Conservation (phyloP, 1,284 basidiomycete genomes). For the Ganoderma sinense region DNA sequence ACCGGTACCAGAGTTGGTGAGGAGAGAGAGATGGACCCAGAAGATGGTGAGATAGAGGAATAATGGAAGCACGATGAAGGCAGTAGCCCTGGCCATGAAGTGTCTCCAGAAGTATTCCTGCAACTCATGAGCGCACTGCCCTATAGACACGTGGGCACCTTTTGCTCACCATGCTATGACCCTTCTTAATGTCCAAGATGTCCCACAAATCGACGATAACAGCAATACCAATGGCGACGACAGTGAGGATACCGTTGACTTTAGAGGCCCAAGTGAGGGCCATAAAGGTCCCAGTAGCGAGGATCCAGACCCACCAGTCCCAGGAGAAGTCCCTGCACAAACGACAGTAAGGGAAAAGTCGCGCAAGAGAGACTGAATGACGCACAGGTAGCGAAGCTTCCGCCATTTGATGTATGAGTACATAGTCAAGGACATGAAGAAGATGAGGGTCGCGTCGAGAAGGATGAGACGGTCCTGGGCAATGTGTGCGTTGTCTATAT, state of each 20-base stretch:
- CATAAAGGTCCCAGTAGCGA: conserved; percentile 91
- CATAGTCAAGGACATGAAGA: conserved; percentile 95
- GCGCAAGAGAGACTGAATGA: conserved; percentile 14
- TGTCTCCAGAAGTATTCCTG: conserved; percentile 93
- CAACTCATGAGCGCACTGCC: conserved; percentile 6
- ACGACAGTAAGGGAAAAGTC: conserved; percentile 17
- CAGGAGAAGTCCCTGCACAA: conserved; percentile 79
- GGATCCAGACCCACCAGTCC: conserved; percentile 96
- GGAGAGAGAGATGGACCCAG: conserved; percentile 93
- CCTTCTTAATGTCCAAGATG: conserved; percentile 88
- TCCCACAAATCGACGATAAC: conserved; percentile 97
- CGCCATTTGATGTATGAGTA: conserved; percentile 97
- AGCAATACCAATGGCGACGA: conserved; percentile 88
- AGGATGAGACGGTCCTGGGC: conserved; percentile 96
- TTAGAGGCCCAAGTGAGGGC: conserved; percentile 98
- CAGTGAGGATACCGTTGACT: conserved; percentile 96
- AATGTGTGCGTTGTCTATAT: conserved; percentile 93
- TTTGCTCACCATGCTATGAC: conserved; percentile 79
- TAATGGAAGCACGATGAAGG: conserved; percentile 90
- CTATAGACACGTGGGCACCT: neutral
- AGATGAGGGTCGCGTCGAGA: conserved; percentile 92
- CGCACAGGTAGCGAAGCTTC: conserved; percentile 90
- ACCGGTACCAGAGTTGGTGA: conserved; percentile 92
- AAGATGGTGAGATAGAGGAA: conserved; percentile 96
- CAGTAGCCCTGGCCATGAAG: conserved; percentile 86